Conservation (phyloP, 1,284 basidiomycete species). For the Fomes fomentarius region DNA sequence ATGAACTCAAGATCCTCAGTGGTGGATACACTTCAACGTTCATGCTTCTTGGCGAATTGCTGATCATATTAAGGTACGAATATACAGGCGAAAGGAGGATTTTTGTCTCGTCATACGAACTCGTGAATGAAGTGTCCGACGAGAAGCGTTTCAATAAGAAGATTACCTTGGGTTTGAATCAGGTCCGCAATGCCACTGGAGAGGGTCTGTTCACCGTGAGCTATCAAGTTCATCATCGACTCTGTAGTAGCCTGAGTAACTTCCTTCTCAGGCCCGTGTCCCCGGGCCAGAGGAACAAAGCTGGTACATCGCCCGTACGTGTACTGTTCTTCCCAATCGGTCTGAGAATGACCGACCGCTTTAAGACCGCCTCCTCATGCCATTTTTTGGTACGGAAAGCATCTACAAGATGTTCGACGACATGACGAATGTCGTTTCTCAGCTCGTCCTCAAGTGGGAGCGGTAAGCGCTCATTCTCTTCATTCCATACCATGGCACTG, state of each 20-base stretch:
- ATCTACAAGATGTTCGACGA: constrained; percentile 51
- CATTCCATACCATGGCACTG: neutral
- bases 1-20: constrained; percentile 46
- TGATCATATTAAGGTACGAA: neutral
- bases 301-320: constrained; percentile 51
- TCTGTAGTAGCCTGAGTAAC: neutral
- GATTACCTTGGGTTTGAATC: constrained; percentile 33
- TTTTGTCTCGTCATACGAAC: constrained; percentile 38
- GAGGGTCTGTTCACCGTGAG: constrained; percentile 48
- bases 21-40: neutral
- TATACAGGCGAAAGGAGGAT: constrained; percentile 27
- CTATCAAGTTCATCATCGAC: neutral
- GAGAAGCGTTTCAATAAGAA: constrained; percentile 49
- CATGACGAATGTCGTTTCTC: constrained; percentile 51
- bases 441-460: constrained; percentile 52
- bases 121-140: constrained; percentile 48
- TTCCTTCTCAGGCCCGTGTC: constrained; percentile 30
- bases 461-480: constrained; percentile 35
- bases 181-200: constrained; percentile 46
- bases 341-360: neutral
- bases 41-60: too few relatives aligned
- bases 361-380: constrained; percentile 53
- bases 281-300: constrained; percentile 50
- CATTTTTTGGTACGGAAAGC: constrained; percentile 50
- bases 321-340: neutral